Base-by-base conservation (phyloP, 306 rosid genomes). In the Chamaecrista fasciculata region DNA sequence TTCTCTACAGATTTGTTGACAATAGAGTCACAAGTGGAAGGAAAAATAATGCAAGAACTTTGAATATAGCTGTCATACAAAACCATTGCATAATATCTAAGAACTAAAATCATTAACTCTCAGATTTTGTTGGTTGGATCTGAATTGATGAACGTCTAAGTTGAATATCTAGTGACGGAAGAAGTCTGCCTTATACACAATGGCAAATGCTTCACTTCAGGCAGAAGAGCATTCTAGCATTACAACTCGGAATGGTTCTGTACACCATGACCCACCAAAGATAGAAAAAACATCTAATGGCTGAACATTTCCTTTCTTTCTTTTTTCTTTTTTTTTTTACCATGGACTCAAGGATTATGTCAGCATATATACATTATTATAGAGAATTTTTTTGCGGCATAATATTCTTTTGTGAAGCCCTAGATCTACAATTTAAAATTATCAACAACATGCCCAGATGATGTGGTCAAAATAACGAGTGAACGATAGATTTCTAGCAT, bases 331-430 rank as follows among this genome's bases (percentile, higher is more conserved):
- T 5, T 2, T 2, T 53, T 15, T 39, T 59, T 40, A 51, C 47
- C 47, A 23, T 60, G 75, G 51, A 61, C 11, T 37, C 28, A 34
- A 40, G 31, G 31, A 40, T 69, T 66, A 61, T 37, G 4, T 43
- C 14, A 23, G n/a, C n/a, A 4, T 8, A 28, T 47, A 34, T 62
- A 15, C 58, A 44, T 39, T 34, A 36, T 49, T 44, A 28, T 62
- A 61, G 49, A 69, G 40, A 29, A 25, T 58, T 31, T 20, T 37
- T 59, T 42, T n/a, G 69, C 46, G 70, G 9, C 34, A 37, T 24
- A 42, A 66, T 25, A 28, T 26, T 62, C 6, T 62, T 67, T 53
- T 79, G 72, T 20, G 55, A 53, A 67, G 36, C 33, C 64, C 21
- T 55, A 44, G 29, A 62, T 55, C 52, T 47, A 53, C n/a, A 55